Evolutionary conservation across 345 rosid genomes (phyloP), one percentile per base, ranked within the genome.

Genomic region (Tarenaya hassleriana): DNA sequence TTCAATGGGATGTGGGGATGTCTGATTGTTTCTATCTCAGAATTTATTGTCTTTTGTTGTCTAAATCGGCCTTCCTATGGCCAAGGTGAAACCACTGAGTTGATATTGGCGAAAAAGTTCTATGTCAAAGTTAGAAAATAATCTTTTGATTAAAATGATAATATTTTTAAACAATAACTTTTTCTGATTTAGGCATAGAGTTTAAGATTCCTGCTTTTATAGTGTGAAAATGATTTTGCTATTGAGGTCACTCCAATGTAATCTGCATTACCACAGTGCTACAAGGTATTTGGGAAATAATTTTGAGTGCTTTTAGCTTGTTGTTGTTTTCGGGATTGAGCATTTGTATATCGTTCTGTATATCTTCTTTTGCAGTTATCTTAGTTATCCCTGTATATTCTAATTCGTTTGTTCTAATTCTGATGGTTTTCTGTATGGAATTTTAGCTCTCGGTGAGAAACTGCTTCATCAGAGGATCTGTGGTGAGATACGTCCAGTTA

Each of bases 381-480:
- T 2, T 24, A 3, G n/a, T 6, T 35, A 1, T 34, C 21, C n/a
- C 44, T 32, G n/a, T 16, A 3, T 33, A 10, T 31, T 9, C 17
- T n/a, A 13, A 15, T 39, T 1, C 10, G 24, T 50, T 54, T 3
- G 19, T 37, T 43, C 21, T 61, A 16, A 46, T 40, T 10, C 71
- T 48, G 12, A 48, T 0, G 0, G 9, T 7, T 10, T 55, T 62
- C 16, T 65, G 3, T 62, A 46, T 20, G 64, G 44, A 33, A 9
- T 44, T 56, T 64, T 79, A 94, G 97, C 97, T 94, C 62, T 94
- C 99, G 0, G 99, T 88, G 62, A 80, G 99, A 71, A 94, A 94
- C 62, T 94, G 99, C 61, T 94, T 94, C 79, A 94, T 94, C 60
- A 71, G 99, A 71, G 99, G 99, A 44, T 94, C 99, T 0, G 97